Conservation (phyloP, 352 stramenopile genomes). For the Phytophthora cryptogea region DNA sequence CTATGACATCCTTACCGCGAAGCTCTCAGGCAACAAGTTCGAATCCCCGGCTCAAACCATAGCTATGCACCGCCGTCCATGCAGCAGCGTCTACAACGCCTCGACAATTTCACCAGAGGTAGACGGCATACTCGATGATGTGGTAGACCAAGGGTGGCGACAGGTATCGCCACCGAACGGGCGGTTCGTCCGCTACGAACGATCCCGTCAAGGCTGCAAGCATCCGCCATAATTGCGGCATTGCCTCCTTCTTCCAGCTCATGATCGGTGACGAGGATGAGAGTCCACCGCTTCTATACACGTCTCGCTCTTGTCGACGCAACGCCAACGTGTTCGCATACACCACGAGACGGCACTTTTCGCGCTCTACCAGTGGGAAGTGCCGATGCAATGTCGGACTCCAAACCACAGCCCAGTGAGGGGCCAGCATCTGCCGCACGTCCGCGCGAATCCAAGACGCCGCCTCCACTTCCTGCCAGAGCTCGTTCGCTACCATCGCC, state of each 20-base stretch:
- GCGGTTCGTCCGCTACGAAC: neutral
- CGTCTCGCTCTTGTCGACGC: slow-evolving; percentile 4
- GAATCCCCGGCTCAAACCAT: slow-evolving; percentile 18
- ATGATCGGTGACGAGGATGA: neutral
- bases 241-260: slow-evolving; percentile 7
- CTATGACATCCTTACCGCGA: neutral
- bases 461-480: slow-evolving; percentile 27
- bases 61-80: slow-evolving; percentile 14
- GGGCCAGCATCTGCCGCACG: slow-evolving; percentile 51
- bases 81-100: slow-evolving; percentile 18
- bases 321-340: slow-evolving; percentile 50
- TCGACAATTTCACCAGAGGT: slow-evolving; percentile 52
- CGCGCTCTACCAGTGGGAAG: slow-evolving; percentile 54
- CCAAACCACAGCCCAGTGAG: slow-evolving; percentile 67
- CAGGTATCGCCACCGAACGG: slow-evolving; percentile 51
- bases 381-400: slow-evolving; percentile 47
- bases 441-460: slow-evolving; percentile 42
- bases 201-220: slow-evolving; percentile 9
- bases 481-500: slow-evolving; percentile 25
- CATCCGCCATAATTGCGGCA: slow-evolving; percentile 18
- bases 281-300: neutral
- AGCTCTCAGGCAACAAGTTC: neutral
- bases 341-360: slow-evolving; percentile 66
- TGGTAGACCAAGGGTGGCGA: slow-evolving; percentile 43
- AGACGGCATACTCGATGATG: slow-evolving; percentile 66